Conservation (phyloP, 2,329 filamentous ascomycete species). For the Colletotrichum destructivum region DNA sequence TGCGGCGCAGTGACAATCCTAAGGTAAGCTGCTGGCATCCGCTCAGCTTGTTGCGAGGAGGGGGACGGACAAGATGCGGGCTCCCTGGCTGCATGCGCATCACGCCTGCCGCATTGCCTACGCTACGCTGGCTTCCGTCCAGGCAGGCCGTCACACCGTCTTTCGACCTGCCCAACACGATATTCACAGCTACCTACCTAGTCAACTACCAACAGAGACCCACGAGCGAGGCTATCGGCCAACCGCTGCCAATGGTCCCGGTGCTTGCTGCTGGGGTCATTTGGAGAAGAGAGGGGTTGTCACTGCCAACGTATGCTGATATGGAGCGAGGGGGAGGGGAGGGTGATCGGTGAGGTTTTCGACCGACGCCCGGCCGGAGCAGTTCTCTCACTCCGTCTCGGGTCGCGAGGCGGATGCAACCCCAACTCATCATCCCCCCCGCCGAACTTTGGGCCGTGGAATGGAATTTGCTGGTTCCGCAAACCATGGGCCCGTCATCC, state of each 20-base stretch:
- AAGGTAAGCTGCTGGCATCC: not conserved
- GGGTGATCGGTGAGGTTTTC: not conserved
- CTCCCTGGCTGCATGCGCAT: not conserved
- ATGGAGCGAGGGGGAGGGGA: not conserved
- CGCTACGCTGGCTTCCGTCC: slow-evolving; percentile 2
- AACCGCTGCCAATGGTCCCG: not conserved
- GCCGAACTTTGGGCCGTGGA: slow-evolving; percentile 14
- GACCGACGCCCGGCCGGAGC: not conserved
- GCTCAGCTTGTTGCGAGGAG: not conserved
- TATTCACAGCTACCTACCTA: too few species aligned
- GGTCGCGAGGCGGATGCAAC: slow-evolving; percentile 22
- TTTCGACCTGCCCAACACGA: slow-evolving; percentile 4
- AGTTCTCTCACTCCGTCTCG: not conserved
- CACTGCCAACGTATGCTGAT: too few species aligned
- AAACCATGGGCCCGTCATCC: slow-evolving; percentile 22
- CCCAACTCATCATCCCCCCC: slow-evolving; percentile 9
- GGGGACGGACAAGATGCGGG: not conserved
- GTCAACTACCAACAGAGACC: too few species aligned
- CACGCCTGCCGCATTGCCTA: slow-evolving; percentile 3
- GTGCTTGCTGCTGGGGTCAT: not conserved
- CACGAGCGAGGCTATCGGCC: not conserved
- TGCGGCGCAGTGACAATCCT: not conserved
- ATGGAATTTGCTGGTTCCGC: slow-evolving; percentile 4
- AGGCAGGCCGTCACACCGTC: slow-evolving; percentile 21
- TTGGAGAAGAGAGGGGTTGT: not conserved